phyloP scores from a whole-genome alignment of 345 rosid species.

The Acer saccharum region DNA sequence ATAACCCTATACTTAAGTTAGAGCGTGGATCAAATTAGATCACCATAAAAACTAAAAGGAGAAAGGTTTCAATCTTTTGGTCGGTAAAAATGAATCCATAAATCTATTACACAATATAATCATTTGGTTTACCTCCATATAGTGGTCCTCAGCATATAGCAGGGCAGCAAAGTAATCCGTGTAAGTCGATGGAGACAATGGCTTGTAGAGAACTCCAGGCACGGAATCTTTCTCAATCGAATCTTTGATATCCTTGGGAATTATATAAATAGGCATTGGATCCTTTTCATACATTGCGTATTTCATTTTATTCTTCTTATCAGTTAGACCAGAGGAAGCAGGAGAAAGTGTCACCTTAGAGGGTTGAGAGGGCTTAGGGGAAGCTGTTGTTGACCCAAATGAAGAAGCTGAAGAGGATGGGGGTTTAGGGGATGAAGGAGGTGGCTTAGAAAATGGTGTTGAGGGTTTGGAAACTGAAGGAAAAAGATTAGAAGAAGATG shows the following conservation, averaged over 20 bases:
- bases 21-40: neutral
- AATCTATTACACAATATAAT: neutral
- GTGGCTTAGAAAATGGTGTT: constrained; percentile 11
- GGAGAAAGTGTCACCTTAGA: constrained; percentile 23
- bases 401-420: constrained; percentile 1
- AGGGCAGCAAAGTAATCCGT: constrained; percentile 29
- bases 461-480: no score
- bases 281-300: constrained; percentile 16
- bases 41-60: neutral
- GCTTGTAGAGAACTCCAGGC: constrained; percentile 25
- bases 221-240: constrained; percentile 26
- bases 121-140: constrained; percentile 21
- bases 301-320: neutral
- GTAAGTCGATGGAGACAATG: constrained; percentile 29
- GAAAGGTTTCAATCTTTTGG: constrained; percentile 20
- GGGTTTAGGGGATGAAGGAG: no score
- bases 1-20: neutral
- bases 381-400: neutral
- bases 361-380: constrained; percentile 1
- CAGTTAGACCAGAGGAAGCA: neutral
- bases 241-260: constrained; percentile 29
- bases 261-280: constrained; percentile 21
- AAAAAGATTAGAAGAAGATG: neutral
- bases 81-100: constrained; percentile 17
- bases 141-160: constrained; percentile 40